A percentile compares a stretch with the other conserved stretches of the same genome.
These are phyloP conservation scores for Cinnamomum micranthum DNA, from an alignment of 164 flowering plant species.

Conservation along the genomic window DNA sequence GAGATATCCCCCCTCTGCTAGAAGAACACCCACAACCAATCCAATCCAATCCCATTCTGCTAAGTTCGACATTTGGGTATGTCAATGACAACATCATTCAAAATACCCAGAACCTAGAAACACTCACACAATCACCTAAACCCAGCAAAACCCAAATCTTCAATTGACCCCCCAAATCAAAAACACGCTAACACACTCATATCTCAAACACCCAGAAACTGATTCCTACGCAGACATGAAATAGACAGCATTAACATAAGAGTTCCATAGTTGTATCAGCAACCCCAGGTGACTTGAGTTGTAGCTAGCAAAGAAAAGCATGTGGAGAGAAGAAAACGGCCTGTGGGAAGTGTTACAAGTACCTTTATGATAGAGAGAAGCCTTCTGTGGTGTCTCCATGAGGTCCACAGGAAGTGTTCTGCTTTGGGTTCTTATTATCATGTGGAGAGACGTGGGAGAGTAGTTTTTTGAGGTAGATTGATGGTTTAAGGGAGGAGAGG, in stretches of 20 bases:
- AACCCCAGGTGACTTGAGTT: neutral
- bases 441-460: neutral
- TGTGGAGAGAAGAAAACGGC: neutral
- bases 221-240: neutral
- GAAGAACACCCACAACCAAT: slow-evolving; percentile 55
- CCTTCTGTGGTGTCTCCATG: slow-evolving; percentile 1
- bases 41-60: slow-evolving; percentile 39
- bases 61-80: slow-evolving; percentile 49
- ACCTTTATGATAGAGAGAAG: neutral
- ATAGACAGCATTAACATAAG: neutral
- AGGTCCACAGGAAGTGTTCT: slow-evolving; percentile 2
- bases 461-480: neutral
- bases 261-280: neutral
- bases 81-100: slow-evolving; percentile 62
- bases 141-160: neutral
- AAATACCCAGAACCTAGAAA: slow-evolving; percentile 25
- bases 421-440: neutral
- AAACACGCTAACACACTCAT: slow-evolving; percentile 11
- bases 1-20: slow-evolving; percentile 22
- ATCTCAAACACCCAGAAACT: slow-evolving; percentile 2
- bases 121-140: slow-evolving; percentile 7
- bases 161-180: neutral
- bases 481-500: neutral
- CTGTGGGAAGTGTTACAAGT: neutral
- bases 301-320: too few species aligned